These are phyloP conservation scores for Carex parvula DNA, from an alignment of 176 grass and related monocot genomes.

Conservation along the genomic window DNA sequence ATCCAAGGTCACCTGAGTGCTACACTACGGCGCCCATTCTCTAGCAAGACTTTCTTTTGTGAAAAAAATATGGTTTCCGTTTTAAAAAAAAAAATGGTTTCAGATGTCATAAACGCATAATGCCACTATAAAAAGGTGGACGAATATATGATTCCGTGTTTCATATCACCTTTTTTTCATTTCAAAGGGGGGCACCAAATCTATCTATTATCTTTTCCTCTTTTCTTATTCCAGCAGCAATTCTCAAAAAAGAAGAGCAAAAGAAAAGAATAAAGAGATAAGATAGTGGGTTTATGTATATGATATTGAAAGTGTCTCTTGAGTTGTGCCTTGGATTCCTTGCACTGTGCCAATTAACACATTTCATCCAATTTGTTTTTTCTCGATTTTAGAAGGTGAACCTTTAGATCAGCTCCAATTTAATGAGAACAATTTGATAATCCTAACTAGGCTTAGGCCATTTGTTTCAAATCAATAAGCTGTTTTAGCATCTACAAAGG, in stretches of 20 bases:
- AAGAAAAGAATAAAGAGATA: constrained; percentile 19
- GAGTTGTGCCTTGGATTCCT: constrained; percentile 46
- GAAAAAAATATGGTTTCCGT: not conserved
- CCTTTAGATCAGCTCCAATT: not conserved
- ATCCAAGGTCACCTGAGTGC: not conserved
- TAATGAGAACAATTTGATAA: not conserved
- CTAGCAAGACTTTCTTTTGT: not conserved
- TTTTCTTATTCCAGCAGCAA: constrained; percentile 18
- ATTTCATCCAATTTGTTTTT: not conserved
- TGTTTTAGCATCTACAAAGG: too few relatives aligned
- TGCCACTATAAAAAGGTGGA: not conserved
- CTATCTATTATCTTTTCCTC: constrained; percentile 23
- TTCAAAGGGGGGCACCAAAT: constrained; percentile 35
- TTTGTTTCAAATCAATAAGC: not conserved
- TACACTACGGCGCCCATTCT: not conserved
- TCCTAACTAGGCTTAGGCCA: not conserved
- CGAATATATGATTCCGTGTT: not conserved
- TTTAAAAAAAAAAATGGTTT: not conserved
- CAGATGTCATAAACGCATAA: not conserved
- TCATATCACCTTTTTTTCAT: constrained; percentile 4
- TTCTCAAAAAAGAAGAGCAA: constrained; percentile 16
- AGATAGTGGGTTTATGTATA: constrained; percentile 27
- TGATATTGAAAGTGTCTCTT: constrained; percentile 29
- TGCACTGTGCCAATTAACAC: too few relatives aligned
- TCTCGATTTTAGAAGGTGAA: not conserved